Evolutionary conservation across 2,329 filamentous ascomycete species (phyloP).

Genomic region (Ophiostoma populinum): DNA sequence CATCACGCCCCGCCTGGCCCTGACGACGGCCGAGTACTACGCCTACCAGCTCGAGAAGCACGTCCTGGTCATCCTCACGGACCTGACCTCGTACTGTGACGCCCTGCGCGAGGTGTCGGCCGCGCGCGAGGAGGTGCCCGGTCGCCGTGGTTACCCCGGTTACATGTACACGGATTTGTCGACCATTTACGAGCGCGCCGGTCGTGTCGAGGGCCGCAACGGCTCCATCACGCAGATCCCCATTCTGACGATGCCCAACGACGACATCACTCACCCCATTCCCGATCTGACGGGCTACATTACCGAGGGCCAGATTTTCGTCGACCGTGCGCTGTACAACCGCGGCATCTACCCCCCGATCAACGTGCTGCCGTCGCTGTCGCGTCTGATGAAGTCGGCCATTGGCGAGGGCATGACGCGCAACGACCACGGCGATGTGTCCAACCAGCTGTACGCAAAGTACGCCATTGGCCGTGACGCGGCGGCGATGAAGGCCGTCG

Average conservation of each 20-base stretch:
- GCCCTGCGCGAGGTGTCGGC: conserved; percentile 97
- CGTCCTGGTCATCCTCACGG: conserved; percentile 94
- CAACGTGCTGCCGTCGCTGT: conserved; percentile 94
- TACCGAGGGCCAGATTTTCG: conserved; percentile 95
- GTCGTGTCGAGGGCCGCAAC: conserved; percentile 90
- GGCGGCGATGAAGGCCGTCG: conserved; percentile 97
- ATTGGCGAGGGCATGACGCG: conserved; percentile 95
- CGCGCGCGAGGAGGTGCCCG: conserved; percentile 94
- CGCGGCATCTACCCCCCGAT: conserved; percentile 97
- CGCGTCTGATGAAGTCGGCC: conserved; percentile 98
- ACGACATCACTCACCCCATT: conserved; percentile 98
- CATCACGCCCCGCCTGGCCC: conserved; percentile 92
- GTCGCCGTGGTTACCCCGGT: conserved; percentile 97
- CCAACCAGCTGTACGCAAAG: conserved; percentile 98
- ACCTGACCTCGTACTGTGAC: conserved; percentile 95
- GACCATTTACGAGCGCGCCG: conserved; percentile 97
- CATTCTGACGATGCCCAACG: conserved; percentile 98
- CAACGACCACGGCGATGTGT: conserved; percentile 94
- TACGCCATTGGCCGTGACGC: conserved; percentile 98
- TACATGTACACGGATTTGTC: conserved; percentile 99
- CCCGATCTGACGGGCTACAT: conserved; percentile 98
- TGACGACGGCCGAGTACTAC: conserved; percentile 98
- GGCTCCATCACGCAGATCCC: conserved; percentile 98
- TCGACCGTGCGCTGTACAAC: conserved; percentile 87
- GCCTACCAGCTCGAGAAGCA: conserved; percentile 99